A percentile compares a stretch with the other conserved stretches of the same genome.
Conservation (phyloP, 768 basidiomycete genomes). For the Amanita phalloides region DNA sequence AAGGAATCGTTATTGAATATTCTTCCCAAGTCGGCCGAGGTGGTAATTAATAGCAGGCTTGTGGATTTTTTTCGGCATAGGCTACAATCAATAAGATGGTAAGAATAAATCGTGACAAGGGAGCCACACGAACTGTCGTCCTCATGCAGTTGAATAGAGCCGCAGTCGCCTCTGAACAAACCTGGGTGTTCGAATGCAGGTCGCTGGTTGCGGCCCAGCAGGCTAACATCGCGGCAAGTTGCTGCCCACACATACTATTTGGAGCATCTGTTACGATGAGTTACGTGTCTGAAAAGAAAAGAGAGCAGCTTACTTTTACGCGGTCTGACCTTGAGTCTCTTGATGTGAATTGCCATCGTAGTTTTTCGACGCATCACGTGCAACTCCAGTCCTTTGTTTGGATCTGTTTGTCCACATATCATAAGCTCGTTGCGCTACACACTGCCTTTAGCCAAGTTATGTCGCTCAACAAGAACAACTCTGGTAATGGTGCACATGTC, state of each 20-base stretch:
- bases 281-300: conserved; percentile 3
- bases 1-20: conserved; percentile 40
- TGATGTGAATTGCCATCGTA: conserved; percentile 58
- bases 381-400: conserved; percentile 8
- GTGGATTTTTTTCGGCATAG: conserved; percentile 54
- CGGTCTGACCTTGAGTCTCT: conserved; percentile 72
- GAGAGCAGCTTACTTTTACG: conserved; percentile 45
- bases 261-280: conserved; percentile 24
- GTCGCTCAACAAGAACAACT: conserved; percentile 82
- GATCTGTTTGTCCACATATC: conserved; percentile 10
- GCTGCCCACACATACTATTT: conserved; percentile 49
- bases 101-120: conserved; percentile 3
- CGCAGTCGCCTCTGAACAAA: conserved; percentile 51
- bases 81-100: conserved; percentile 27
- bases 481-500: conserved; percentile 33
- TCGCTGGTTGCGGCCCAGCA: conserved; percentile 80
- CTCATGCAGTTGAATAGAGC: conserved; percentile 75
- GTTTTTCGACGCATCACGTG: background rate
- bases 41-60: conserved; percentile 85
- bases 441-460: conserved; percentile 8
- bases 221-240: conserved; percentile 70
- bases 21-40: conserved; percentile 69
- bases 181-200: conserved; percentile 30
- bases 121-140: conserved; percentile 49
- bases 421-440: background rate